Conservation (phyloP, 441 rosid species). For the Brassica hybrid region DNA sequence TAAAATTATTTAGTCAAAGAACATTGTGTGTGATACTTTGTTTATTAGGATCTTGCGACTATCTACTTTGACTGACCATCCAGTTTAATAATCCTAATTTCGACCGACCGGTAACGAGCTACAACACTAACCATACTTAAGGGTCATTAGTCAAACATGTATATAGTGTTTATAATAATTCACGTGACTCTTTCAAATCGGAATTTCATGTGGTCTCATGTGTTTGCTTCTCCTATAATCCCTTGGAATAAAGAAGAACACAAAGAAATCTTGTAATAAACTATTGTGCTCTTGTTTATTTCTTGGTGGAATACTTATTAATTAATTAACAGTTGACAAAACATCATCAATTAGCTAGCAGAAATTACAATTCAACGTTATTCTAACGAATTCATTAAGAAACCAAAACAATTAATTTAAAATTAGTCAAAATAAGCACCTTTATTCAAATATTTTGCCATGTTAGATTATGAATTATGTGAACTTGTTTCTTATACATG, state of each 20-base stretch:
- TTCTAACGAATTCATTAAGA: background rate
- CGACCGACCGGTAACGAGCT: slow-evolving; percentile 12
- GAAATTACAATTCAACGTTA: too few relatives aligned
- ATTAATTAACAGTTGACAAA: slow-evolving; percentile 27
- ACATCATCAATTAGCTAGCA: too few relatives aligned
- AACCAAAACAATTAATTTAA: background rate
- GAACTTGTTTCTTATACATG: background rate
- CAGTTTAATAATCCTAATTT: slow-evolving; percentile 11
- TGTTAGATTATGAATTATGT: background rate
- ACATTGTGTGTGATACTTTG: background rate
- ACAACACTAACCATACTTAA: slow-evolving; percentile 33
- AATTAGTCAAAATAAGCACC: slow-evolving; percentile 21
- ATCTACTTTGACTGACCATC: slow-evolving; percentile 16
- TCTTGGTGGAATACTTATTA: slow-evolving; percentile 25
- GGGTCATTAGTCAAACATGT: slow-evolving; percentile 4
- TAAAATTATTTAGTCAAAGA: background rate
- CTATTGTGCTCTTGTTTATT: slow-evolving; percentile 18
- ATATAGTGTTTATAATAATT: background rate
- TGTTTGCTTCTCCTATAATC: slow-evolving; percentile 31
- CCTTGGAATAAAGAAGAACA: background rate
- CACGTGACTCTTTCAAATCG: background rate
- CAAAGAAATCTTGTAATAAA: slow-evolving; percentile 11
- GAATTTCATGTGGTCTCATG: slow-evolving; percentile 35
- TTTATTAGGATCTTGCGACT: background rate
- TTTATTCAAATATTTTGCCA: background rate